Evolutionary conservation across 2,329 filamentous ascomycete species (phyloP).

Genomic region (Fusarium sambucinum): DNA sequence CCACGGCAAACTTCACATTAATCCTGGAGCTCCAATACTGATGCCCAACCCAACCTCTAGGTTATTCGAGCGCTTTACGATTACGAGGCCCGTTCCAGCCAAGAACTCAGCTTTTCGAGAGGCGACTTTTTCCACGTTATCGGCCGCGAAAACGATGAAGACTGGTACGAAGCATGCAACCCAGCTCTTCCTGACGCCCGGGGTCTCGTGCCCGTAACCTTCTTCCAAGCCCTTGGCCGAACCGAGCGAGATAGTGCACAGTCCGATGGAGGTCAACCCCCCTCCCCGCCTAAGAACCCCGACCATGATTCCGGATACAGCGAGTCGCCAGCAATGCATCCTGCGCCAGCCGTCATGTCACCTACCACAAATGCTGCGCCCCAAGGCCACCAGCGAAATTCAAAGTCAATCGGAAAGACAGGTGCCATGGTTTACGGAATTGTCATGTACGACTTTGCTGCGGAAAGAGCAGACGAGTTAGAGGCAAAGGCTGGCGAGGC

Average conservation of each 20-base stretch:
- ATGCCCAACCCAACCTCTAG: slow-evolving; percentile 59
- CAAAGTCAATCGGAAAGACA: slow-evolving; percentile 64
- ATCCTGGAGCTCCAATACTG: slow-evolving; percentile 33
- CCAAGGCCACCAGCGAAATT: slow-evolving; percentile 59
- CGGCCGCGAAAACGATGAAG: slow-evolving; percentile 89
- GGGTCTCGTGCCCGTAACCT: slow-evolving; percentile 91
- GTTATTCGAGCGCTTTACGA: slow-evolving; percentile 98
- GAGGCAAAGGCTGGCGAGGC: slow-evolving; percentile 95
- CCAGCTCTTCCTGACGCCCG: slow-evolving; percentile 87
- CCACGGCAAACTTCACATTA: slow-evolving; percentile 23
- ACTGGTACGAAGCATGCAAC: slow-evolving; percentile 99
- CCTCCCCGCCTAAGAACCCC: slow-evolving; percentile 67
- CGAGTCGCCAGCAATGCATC: slow-evolving; percentile 52
- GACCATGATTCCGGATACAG: slow-evolving; percentile 92
- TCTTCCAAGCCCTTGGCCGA: slow-evolving; percentile 92
- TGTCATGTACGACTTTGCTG: slow-evolving; percentile 96
- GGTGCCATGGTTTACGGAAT: slow-evolving; percentile 96
- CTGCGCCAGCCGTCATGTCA: slow-evolving; percentile 35
- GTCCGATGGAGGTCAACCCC: slow-evolving; percentile 67
- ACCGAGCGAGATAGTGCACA: slow-evolving; percentile 89
- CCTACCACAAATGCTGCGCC: slow-evolving; percentile 35
- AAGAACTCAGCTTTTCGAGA: slow-evolving; percentile 90
- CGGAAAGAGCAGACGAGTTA: slow-evolving; percentile 93
- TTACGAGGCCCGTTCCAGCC: slow-evolving; percentile 80
- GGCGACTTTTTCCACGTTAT: slow-evolving; percentile 99